Evolutionary conservation across 176 grass and related monocot genomes (phyloP).

Genomic region (Metroxylon sagu): DNA sequence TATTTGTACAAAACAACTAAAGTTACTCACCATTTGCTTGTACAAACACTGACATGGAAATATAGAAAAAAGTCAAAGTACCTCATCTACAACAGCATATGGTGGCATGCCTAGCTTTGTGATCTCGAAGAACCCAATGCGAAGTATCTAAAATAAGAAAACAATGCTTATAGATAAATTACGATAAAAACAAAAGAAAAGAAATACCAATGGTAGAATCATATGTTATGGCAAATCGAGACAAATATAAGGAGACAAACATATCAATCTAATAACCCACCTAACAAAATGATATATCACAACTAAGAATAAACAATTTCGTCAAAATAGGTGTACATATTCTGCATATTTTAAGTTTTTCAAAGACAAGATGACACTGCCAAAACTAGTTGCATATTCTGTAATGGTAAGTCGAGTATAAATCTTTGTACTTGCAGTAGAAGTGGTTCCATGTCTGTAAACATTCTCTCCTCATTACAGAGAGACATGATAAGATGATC

Average conservation of each 20-base stretch:
- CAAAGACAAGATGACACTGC: too few species aligned
- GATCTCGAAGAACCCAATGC: constrained; percentile 87
- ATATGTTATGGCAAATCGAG: too few species aligned
- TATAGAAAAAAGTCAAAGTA: constrained; percentile 21
- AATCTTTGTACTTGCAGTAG: constrained; percentile 55
- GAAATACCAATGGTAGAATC: too few species aligned
- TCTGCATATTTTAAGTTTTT: too few species aligned
- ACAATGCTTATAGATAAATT: neutral
- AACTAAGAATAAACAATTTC: too few species aligned
- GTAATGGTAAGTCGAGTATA: too few species aligned
- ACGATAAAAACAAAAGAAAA: too few species aligned
- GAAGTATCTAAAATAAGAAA: constrained; percentile 60
- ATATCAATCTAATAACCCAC: constrained; percentile 1
- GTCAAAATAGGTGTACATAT: too few species aligned
- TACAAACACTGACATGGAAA: neutral
- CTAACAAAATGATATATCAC: neutral
- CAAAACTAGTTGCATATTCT: too few species aligned
- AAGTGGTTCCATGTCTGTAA: constrained; percentile 83
- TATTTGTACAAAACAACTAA: too few species aligned
- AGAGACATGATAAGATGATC: constrained; percentile 90
- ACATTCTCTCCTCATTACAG: constrained; percentile 64
- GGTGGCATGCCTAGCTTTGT: constrained; percentile 68
- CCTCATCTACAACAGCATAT: constrained; percentile 93
- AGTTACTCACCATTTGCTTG: too few species aligned
- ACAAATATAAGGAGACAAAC: neutral